Evolutionary conservation across 2,329 filamentous ascomycete species (phyloP), one percentile per base, ranked within the genome.

Genomic region (Proliferodiscus dingleyae): DNA sequence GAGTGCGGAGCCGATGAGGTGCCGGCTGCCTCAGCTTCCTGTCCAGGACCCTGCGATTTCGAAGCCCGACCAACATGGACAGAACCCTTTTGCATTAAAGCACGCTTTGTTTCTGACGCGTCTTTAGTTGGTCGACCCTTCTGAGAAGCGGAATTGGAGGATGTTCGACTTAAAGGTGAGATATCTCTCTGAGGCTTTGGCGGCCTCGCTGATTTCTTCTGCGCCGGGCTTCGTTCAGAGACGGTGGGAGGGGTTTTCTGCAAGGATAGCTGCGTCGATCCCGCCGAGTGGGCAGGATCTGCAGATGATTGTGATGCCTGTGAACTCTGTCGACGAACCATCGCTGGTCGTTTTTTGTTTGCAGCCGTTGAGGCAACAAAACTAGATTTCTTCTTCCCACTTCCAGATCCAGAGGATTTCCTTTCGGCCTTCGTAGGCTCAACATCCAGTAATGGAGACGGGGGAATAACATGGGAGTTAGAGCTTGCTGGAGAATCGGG

Each of bases 251-350:
- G 44, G 5, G 42, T 50, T 28, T 22, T 36, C 30, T 53, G 41
- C 11, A 22, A 39, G 9, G 49, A 46, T n/a, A 52, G 43, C n/a
- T 50, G 45, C 15, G 19, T 39, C 22, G 43, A 47, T 8, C 26
- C 33, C 28, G 19, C n/a, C 1, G 19, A 16, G 36, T 44, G 23
- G 18, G 24, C 11, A 28, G 22, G 37, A 32, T 61, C 57, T 22
- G 51, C 48, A 3, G 55, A 61, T 28, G 59, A 58, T 26, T 53
- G 45, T 16, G 56, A 59, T n/a, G 52, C 52, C 45, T 62, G 75
- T 1, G 74, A 76, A 52, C 71, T 76, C 29, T 66, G 62, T 26
- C 71, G 69, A 37, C 72, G 69, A 11, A 69, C 61, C 48, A 77
- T 63, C 7, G 68, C 63, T 0, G 73, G 70, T 36, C 72, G 68